Percentiles rank a stretch among this genome's conserved stretches.
Conservation (phyloP, 371 early-diverging fungal genomes). For the Nematocida parisii region DNA sequence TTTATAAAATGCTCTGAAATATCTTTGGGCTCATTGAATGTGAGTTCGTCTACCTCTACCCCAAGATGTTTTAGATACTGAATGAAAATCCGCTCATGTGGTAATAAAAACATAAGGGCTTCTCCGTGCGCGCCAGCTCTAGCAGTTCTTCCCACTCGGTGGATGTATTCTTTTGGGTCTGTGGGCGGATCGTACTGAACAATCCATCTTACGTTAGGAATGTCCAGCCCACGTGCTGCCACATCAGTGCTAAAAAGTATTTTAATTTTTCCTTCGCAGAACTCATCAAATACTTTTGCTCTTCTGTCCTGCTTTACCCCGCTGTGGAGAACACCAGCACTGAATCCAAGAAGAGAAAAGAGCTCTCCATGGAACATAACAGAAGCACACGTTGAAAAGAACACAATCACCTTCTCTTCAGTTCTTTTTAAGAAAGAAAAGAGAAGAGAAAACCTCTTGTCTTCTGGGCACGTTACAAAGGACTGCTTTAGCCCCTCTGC, state of each 20-base stretch:
- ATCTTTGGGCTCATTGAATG: slow-evolving; percentile 11
- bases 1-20: slow-evolving; percentile 70
- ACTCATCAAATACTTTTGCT: slow-evolving; percentile 60
- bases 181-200: slow-evolving; percentile 64
- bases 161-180: slow-evolving; percentile 71
- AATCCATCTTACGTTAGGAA: slow-evolving; percentile 50
- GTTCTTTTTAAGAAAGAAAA: slow-evolving; percentile 49
- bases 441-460: slow-evolving; percentile 93
- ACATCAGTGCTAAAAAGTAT: slow-evolving; percentile 59
- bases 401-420: slow-evolving; percentile 63
- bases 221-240: slow-evolving; percentile 52
- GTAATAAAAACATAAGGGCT: slow-evolving; percentile 70
- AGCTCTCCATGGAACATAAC: slow-evolving; percentile 71
- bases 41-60: slow-evolving; percentile 47
- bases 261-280: slow-evolving; percentile 51
- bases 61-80: slow-evolving; percentile 50
- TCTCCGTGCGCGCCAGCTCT: slow-evolving; percentile 35
- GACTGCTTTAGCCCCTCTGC: slow-evolving; percentile 92
- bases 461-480: slow-evolving; percentile 87
- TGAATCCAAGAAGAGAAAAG: slow-evolving; percentile 54
- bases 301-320: slow-evolving; percentile 67
- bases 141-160: slow-evolving; percentile 92
- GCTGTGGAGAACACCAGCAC: slow-evolving; percentile 65
- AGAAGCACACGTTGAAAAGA: slow-evolving; percentile 67
- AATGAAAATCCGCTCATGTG: slow-evolving; percentile 49